Evolutionary conservation across 768 basidiomycete genomes (phyloP).

Genomic region (Suillus cothurnatus): DNA sequence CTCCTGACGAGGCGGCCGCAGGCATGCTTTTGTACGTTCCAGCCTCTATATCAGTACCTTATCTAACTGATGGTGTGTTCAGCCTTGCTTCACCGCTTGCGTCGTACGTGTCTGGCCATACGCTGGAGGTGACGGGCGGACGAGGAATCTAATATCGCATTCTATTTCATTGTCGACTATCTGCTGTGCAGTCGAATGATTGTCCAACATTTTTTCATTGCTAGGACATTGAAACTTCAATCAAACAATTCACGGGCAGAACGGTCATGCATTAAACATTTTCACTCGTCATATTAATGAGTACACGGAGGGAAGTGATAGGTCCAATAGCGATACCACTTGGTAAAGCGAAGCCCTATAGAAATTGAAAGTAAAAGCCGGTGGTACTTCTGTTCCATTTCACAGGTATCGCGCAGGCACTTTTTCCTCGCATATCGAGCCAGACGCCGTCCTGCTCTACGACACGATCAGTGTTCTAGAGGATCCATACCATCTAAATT

Average conservation of each 20-base stretch:
- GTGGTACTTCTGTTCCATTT: not conserved
- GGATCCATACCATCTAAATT: not conserved
- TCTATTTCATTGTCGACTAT: not conserved
- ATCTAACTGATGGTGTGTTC: conserved; percentile 8
- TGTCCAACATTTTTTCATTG: not conserved
- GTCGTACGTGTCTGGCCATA: conserved; percentile 81
- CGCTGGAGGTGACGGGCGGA: conserved; percentile 83
- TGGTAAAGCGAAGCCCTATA: not conserved
- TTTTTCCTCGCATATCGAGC: not conserved
- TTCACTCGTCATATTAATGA: too few species aligned
- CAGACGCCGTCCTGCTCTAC: not conserved
- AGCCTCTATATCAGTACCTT: not conserved
- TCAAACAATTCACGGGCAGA: too few species aligned
- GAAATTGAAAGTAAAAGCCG: not conserved
- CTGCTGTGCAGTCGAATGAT: not conserved
- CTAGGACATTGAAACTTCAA: not conserved
- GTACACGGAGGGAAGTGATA: not conserved
- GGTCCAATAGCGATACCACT: not conserved
- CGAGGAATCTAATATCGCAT: conserved; percentile 56
- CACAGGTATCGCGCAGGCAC: not conserved
- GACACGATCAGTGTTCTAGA: not conserved
- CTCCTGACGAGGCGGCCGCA: conserved; percentile 75
- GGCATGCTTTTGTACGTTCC: conserved; percentile 72
- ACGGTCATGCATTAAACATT: not conserved
- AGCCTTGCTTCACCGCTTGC: conserved; percentile 81